Base-by-base conservation (phyloP, 2,329 filamentous ascomycete species). In the Claviceps humidiphila region DNA sequence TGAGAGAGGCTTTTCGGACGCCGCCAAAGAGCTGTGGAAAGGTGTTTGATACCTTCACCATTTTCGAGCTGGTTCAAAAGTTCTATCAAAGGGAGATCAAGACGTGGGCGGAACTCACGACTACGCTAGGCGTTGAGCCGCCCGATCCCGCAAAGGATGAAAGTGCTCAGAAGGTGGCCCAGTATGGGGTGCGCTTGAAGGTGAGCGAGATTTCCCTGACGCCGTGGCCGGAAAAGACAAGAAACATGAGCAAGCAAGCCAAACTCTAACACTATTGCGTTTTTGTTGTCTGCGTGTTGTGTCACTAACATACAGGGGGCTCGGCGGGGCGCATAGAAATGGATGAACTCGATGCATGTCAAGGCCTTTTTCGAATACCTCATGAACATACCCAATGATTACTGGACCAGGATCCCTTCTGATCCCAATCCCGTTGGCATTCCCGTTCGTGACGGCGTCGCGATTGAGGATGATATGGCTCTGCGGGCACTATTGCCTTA, bases 291-390 rank as follows among this genome's bases (percentile, higher is more conserved):
- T 11, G 30, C 9, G 30, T 34, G 3, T 34, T 34, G 24, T 20
- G 47, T 20, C 30, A 37, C 42, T 44, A 40, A 50, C 47, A 34
- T 34, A 34, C 30, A 34, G 30, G 30, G 30, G 30, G 9, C 30
- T 34, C 16, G 43, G 6, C 24, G 47, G 22, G 41, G 41, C 42
- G 22, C 5, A 14, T 60, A 87, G 87, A 84, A 91, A 63, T 96
- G 90, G 90, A 93, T 96, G 87, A 88, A 89, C 64, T 90, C 89
- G 5, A 91, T 95, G 85, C 90, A 95, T 65, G 82, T 95, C 50
- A 88, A 95, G 72, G 87, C 89, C 11, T 96, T 96, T 65, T 96
- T 95, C 62, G 89, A 95, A 64, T 96, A 89, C 64, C 79, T 94
- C 20, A 75, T 91, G 56, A 81, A 82, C 48, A 89, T 89, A 57